These are phyloP conservation scores for Alnus glutinosa DNA, from an alignment of 306 rosid species.

Conservation along the genomic window DNA sequence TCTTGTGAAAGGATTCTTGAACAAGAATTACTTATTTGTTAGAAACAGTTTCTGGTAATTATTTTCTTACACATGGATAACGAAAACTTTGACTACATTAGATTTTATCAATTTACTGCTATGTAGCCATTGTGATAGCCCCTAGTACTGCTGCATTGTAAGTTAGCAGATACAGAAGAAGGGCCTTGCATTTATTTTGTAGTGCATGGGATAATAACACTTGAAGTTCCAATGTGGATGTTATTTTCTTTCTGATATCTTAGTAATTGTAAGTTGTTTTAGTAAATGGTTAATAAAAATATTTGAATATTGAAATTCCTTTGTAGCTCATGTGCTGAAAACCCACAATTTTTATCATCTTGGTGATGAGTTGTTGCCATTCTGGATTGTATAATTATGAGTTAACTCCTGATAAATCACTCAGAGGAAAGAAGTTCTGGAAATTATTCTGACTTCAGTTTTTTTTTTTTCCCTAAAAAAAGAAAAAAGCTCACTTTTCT, in stretches of 20 bases:
- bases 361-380: not conserved
- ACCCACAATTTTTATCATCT: not conserved
- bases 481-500: conserved; percentile 23
- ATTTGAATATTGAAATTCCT: not conserved
- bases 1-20: not conserved
- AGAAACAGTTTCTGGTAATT: not conserved
- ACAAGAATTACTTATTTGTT: not conserved
- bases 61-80: not conserved
- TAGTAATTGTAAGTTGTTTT: conserved; percentile 1
- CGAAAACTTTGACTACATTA: not conserved
- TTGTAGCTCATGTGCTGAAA: not conserved
- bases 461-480: not conserved
- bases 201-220: not conserved
- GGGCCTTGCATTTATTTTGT: not conserved
- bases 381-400: not conserved
- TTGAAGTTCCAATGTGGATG: not conserved
- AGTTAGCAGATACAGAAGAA: not conserved
- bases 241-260: not conserved
- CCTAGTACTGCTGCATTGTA: not conserved
- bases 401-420: not conserved
- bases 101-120: not conserved
- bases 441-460: not conserved
- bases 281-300: not conserved
- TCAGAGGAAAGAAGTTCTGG: not conserved
- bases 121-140: not conserved